Percentiles rank a stretch among this genome's conserved stretches.
phyloP scores from a whole-genome alignment of 2,329 filamentous ascomycete species.

The Diaporthe eres region DNA sequence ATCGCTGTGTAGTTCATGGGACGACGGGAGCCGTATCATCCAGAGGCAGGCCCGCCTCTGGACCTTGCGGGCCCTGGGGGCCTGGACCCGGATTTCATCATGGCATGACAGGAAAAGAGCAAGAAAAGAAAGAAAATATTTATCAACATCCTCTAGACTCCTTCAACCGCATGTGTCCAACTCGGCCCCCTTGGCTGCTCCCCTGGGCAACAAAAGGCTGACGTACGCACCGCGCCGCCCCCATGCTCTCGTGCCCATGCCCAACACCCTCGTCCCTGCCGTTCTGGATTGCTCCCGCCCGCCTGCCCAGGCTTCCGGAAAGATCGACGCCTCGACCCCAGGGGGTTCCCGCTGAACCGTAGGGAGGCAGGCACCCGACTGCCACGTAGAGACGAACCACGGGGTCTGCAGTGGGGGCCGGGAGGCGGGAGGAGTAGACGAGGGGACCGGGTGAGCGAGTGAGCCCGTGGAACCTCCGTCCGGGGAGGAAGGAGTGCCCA shows the following conservation, averaged over 20 bases:
- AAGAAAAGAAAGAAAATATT: too few relatives aligned
- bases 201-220: neutral
- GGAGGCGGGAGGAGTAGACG: neutral
- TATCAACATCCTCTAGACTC: too few relatives aligned
- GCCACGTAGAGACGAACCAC: conserved; percentile 12
- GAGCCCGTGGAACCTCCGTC: neutral
- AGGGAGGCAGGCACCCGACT: neutral
- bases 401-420: neutral
- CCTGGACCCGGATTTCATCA: neutral
- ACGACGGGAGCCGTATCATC: neutral
- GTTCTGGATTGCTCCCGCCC: neutral
- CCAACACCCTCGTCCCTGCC: neutral
- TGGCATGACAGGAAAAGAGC: neutral
- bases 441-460: neutral
- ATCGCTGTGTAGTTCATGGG: neutral
- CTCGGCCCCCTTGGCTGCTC: neutral
- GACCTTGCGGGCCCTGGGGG: too few relatives aligned
- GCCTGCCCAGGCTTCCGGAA: conserved; percentile 21
- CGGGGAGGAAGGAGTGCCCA: neutral
- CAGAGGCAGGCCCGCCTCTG: neutral
- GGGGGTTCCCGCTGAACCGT: neutral
- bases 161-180: neutral
- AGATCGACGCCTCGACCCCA: conserved; percentile 10
- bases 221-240: conserved; percentile 7
- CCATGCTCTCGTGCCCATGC: neutral